A percentile compares a stretch with the other conserved stretches of the same genome.
Conservation (phyloP, 2,329 filamentous ascomycete genomes). For the Sporothrix euskadiensis region DNA sequence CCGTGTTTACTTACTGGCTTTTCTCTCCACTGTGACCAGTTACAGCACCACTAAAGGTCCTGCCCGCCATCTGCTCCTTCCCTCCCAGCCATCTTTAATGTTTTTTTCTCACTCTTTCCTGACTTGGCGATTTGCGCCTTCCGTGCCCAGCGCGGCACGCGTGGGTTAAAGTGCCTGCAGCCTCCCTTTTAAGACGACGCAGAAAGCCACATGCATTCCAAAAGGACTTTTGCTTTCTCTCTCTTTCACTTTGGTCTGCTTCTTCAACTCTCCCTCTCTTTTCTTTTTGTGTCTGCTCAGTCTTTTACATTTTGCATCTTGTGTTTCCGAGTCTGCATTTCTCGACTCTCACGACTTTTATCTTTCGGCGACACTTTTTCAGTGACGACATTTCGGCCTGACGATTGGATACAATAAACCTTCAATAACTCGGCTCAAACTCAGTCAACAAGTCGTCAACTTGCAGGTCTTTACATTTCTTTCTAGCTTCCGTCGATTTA, state of each 20-base stretch:
- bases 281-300: neutral
- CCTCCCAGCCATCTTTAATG: slow-evolving; percentile 25
- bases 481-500: slow-evolving; percentile 14
- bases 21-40: slow-evolving; percentile 16
- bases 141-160: slow-evolving; percentile 13
- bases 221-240: neutral
- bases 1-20: slow-evolving; percentile 11
- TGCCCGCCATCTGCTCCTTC: slow-evolving; percentile 16
- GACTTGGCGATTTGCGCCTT: slow-evolving; percentile 17
- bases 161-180: slow-evolving; percentile 22
- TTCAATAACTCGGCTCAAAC: neutral
- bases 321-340: slow-evolving; percentile 1
- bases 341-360: neutral
- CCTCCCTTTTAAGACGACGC: slow-evolving; percentile 25
- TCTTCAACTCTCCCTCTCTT: neutral
- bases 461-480: neutral
- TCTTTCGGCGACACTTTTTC: neutral
- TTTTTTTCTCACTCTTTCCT: slow-evolving; percentile 16
- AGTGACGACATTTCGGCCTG: slow-evolving; percentile 25
- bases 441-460: neutral
- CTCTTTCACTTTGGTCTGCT: slow-evolving; percentile 16
- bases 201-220: slow-evolving; percentile 21
- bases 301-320: neutral
- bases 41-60: neutral
- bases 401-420: neutral